Base-by-base conservation (phyloP, 164 flowering plant genomes). In the Annona cherimola region DNA sequence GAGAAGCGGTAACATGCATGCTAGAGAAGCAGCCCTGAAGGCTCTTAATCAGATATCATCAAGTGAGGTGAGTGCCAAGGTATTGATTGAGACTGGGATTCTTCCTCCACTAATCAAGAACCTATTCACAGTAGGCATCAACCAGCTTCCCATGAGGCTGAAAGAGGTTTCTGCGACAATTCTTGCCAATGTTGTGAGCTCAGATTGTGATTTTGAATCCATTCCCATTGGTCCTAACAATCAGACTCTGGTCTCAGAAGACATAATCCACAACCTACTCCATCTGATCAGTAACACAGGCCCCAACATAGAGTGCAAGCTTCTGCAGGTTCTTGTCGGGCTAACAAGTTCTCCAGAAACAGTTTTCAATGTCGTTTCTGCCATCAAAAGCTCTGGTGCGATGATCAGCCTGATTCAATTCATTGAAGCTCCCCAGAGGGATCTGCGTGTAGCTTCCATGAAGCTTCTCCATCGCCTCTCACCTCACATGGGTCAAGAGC, bases 261-360 rank as follows among this genome's bases (percentile, higher is more conserved):
- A 87, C 63, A 83, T 84, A 44, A 78, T 95, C 54, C 95, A 90
- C 69, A 90, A 88, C 71, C 86, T 95, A 43, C 91, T 95, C 67
- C 92, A 88, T 76, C 94, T 95, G 61, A 95, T 95, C 66, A 95
- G 97, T 82, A 95, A 95, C 80, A 93, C 99, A 8, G 98, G 99
- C 70, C 99, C 99, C 42, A 81, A 92, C 55, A 93, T 93, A 69
- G 98, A 86, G 83, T 88, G 94, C 83, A 91, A 93, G 87, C 98
- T 95, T 72, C 86, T 95, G 19, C 96, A 91, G 80, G 95, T 95
- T 71, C 97, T 95, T 73, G 98, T 93, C 61, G 99, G 99, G 65
- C 96, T 95, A 71, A 91, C 97, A 42, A 78, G 69, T 78, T 84
- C 90, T 67, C 84, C 84, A 2, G 63, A 81, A 11, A 85, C 93